Base-by-base conservation (phyloP, 495 filamentous ascomycete species). In the Recurvomyces mirabilis region DNA sequence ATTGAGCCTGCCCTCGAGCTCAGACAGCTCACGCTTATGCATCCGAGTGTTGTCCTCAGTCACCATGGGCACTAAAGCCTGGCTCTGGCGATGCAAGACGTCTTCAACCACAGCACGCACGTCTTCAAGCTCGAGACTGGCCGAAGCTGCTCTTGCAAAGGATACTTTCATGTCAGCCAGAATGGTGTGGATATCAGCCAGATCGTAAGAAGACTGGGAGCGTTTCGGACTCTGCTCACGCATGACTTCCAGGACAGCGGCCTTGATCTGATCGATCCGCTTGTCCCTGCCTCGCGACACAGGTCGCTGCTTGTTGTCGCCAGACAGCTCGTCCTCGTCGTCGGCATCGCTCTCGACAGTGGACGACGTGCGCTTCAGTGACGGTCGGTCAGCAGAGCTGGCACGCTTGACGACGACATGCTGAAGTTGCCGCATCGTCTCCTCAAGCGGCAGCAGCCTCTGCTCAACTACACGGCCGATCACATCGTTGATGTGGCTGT, bases 311-410 rank as follows among this genome's bases (percentile, higher is more conserved):
- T 65, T 61, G 25, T 63, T 61, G 6, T 57, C 63, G 5, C 76
- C 79, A 1, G 42, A 25, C 4, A 40, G 14, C 19, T 93, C 86
- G 53, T 93, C 88, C 56, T 94, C 88, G 50, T 96, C 91, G 51
- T 96, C 91, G 1, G 89, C 91, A 64, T 95, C 91, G 46, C 87
- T 94, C 36, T 88, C 36, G 77, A 76, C 24, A 37, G 50, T 34
- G 37, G 56, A 44, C 32, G 54, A 43, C 38, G 43, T 42, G 41
- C 55, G 47, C 53, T 55, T 50, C 46, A 47, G 36, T 43, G 49
- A 32, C 46, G 46, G 30, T 49, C 18, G 29, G 30, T 46, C 35
- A 1, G 17, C 9, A 17, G 41, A 41, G 11, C 22, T 34, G 1
- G 21, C 28, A 13, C 44, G 44, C 17, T 22, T 65, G 38, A 63